Evolutionary conservation across 257 asterid genomes (phyloP).

Genomic region (Mentha longifolia): DNA sequence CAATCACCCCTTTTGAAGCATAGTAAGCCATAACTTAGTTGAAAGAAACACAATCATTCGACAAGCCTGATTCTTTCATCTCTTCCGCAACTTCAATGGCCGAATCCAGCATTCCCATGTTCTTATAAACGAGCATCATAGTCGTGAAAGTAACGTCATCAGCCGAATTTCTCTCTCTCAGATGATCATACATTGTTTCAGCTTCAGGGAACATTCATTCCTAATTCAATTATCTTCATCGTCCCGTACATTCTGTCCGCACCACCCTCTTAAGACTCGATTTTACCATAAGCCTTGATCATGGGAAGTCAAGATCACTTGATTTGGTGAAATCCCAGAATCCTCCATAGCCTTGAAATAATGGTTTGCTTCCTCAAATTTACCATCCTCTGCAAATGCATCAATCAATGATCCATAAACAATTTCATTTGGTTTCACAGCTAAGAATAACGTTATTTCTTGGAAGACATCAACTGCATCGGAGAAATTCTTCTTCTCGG

Average conservation of each 20-base stretch:
- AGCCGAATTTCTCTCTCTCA: slow-evolving; percentile 56
- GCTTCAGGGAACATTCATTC: slow-evolving; percentile 93
- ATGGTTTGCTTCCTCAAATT: slow-evolving; percentile 67
- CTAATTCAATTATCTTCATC: slow-evolving; percentile 65
- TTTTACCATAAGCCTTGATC: slow-evolving; percentile 81
- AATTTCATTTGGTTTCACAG: slow-evolving; percentile 73
- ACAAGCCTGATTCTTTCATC: slow-evolving; percentile 66
- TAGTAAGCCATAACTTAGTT: slow-evolving; percentile 84
- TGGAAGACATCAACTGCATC: slow-evolving; percentile 65
- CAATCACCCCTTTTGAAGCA: slow-evolving; percentile 68
- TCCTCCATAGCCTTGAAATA: slow-evolving; percentile 70
- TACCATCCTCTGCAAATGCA: slow-evolving; percentile 81
- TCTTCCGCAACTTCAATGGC: slow-evolving; percentile 80
- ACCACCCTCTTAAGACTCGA: slow-evolving; percentile 79
- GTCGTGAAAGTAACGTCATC: slow-evolving; percentile 84
- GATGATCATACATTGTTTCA: slow-evolving; percentile 47
- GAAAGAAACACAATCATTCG: slow-evolving; percentile 62
- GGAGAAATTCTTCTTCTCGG: slow-evolving; percentile 52
- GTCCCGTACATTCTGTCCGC: slow-evolving; percentile 69
- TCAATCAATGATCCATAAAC: slow-evolving; percentile 76
- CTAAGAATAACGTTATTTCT: slow-evolving; percentile 64
- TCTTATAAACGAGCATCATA: slow-evolving; percentile 82
- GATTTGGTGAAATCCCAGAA: slow-evolving; percentile 65
- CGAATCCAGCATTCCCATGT: slow-evolving; percentile 87
- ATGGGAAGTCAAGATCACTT: slow-evolving; percentile 74